phyloP scores from a whole-genome alignment of 345 rosid species.

The Rhodamnia argentea region DNA sequence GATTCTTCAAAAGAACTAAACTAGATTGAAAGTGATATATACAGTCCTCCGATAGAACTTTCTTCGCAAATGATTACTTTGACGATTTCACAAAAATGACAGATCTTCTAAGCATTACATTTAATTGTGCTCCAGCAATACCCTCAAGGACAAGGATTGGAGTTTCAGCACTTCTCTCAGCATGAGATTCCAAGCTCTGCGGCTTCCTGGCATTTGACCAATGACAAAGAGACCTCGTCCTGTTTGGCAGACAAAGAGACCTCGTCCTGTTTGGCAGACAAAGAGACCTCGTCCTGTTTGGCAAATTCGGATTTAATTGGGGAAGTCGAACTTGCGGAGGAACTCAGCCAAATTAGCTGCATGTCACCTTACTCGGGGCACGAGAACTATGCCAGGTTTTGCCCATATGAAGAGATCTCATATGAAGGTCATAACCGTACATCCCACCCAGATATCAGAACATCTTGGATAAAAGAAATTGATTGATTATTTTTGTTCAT shows the following conservation, averaged over 20 bases:
- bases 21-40: background rate
- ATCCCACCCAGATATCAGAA: background rate
- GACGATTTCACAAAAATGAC: background rate
- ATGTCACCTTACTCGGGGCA: conserved; percentile 4
- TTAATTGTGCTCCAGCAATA: background rate
- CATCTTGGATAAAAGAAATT: background rate
- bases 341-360: background rate
- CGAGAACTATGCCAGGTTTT: background rate
- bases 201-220: conserved; percentile 19
- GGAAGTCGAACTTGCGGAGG: conserved; percentile 32
- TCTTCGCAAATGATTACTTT: background rate
- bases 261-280: conserved; percentile 24
- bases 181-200: background rate
- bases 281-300: conserved; percentile 35
- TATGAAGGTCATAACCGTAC: background rate
- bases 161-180: conserved; percentile 21
- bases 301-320: conserved; percentile 37
- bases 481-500: background rate
- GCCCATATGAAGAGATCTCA: background rate
- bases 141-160: conserved; percentile 24
- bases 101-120: background rate
- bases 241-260: too few relatives aligned
- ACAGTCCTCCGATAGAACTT: background rate
- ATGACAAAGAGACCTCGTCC: conserved; percentile 26
- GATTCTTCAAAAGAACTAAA: conserved; percentile 48